Base-by-base conservation (phyloP, 2,329 filamentous ascomycete genomes). In the Alternaria sp. region DNA sequence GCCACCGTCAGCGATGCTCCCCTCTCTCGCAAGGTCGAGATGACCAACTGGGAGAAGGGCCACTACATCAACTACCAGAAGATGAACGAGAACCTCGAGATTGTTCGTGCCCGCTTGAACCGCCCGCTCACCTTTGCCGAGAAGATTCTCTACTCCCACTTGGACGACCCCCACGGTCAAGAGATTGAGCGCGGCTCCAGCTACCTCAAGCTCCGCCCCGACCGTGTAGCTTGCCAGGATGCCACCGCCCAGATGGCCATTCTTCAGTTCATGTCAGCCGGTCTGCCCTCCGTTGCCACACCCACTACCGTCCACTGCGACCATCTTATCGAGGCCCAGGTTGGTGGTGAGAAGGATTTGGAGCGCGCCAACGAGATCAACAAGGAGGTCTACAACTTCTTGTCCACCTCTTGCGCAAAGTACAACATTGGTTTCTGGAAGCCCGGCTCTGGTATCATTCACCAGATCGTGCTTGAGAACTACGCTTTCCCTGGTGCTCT, bases 401-500 rank as follows among this genome's bases (percentile, higher is more conserved):
- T 99, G 80, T 89, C 94, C 66, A 90, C 90, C 68, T 92, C 95
- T 71, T 98, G 95, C 82, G 94, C 94, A 79, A 99, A 98, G 87
- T 99, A 98, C 88, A 95, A 98, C 88, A 98, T 98, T 82, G 96
- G 96, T 87, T 98, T 98, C 91, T 99, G 96, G 96, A 93, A 89
- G 83, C 96, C 96, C 71, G 96, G 96, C 75, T 97, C 95, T 81
- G 96, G 96, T 88, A 99, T 98, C 82, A 99, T 99, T 76, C 96
- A 99, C 86, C 96, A 98, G 87, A 98, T 98, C 79, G 84, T 98
- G 69, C 89, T 98, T 63, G 96, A 99, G 87, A 98, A 98, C 88
- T 98, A 98, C 83, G 94, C 94, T 82, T 98, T 98, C 91, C 96
- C 96, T 71, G 96, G 96, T 88, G 95, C 91, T 88, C 89, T 99